Conservation (phyloP, 306 rosid genomes). For the Pyrus bretschneideri region DNA sequence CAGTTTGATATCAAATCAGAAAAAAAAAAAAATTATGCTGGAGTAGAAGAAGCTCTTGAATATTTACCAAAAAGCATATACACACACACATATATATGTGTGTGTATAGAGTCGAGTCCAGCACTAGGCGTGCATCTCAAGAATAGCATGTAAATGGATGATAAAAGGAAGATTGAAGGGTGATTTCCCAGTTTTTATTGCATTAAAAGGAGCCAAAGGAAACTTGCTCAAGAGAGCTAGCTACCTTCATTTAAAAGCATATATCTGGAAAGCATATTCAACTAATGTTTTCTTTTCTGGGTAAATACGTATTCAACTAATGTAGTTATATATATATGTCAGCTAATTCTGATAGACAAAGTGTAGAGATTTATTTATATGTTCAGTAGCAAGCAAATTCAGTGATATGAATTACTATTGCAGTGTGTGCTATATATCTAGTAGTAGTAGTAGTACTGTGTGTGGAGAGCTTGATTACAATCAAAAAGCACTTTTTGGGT, state of each 20-base stretch:
- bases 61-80: background rate
- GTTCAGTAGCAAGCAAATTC: background rate
- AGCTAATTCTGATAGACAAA: too few species aligned
- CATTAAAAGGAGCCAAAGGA: constrained; percentile 39
- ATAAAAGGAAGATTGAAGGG: constrained; percentile 10
- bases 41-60: background rate
- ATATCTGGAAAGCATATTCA: constrained; percentile 11
- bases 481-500: constrained; percentile 3
- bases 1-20: constrained; percentile 2
- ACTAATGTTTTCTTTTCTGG: background rate
- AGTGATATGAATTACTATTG: background rate
- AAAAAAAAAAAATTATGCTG: constrained; percentile 2
- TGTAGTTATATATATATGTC: too few species aligned
- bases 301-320: background rate
- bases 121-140: constrained; percentile 36
- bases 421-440: background rate
- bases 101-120: background rate
- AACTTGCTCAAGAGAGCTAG: constrained; percentile 5
- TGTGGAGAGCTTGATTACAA: background rate
- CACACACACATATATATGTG: background rate
- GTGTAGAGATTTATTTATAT: background rate
- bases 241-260: constrained; percentile 16
- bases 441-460: background rate
- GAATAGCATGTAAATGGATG: constrained; percentile 16
- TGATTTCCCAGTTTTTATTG: constrained; percentile 22